Conservation (phyloP, 306 rosid genomes). For the Acacia acuminata region DNA sequence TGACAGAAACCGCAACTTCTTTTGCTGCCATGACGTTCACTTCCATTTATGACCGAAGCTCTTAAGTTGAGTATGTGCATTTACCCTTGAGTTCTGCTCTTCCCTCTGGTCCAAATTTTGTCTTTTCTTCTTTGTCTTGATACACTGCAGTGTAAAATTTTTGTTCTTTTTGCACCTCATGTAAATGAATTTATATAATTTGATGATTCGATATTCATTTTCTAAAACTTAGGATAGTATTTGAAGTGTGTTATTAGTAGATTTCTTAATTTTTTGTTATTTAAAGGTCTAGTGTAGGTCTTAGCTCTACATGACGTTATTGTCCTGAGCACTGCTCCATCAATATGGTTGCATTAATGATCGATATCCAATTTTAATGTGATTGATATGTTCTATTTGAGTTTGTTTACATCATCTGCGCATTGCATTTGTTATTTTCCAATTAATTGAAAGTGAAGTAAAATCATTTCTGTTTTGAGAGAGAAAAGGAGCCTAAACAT, state of each 20-base stretch:
- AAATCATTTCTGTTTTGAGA: neutral
- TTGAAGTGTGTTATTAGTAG: neutral
- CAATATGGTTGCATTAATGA: neutral
- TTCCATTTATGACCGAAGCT: constrained; percentile 65
- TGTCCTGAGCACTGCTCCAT: neutral
- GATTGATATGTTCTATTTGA: neutral
- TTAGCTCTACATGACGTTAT: neutral
- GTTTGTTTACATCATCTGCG: constrained; percentile 8
- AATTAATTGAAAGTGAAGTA: neutral
- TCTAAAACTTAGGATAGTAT: neutral
- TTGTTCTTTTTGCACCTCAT: neutral
- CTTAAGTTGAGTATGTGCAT: constrained; percentile 20
- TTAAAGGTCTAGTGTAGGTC: neutral
- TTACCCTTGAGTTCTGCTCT: constrained; percentile 2
- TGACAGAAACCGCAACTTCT: constrained; percentile 42
- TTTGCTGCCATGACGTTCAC: constrained; percentile 71
- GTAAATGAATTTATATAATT: neutral
- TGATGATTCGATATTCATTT: constrained; percentile 3
- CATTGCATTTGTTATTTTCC: neutral
- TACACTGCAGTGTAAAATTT: neutral
- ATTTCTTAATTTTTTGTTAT: neutral
- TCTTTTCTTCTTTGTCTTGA: constrained; percentile 1
- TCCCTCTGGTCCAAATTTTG: neutral
- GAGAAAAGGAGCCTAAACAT: neutral
- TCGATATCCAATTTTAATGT: constrained; percentile 12